Evolutionary conservation across 345 rosid species (phyloP), one percentile per base, ranked within the genome.

Genomic region (Carallia brachiata): DNA sequence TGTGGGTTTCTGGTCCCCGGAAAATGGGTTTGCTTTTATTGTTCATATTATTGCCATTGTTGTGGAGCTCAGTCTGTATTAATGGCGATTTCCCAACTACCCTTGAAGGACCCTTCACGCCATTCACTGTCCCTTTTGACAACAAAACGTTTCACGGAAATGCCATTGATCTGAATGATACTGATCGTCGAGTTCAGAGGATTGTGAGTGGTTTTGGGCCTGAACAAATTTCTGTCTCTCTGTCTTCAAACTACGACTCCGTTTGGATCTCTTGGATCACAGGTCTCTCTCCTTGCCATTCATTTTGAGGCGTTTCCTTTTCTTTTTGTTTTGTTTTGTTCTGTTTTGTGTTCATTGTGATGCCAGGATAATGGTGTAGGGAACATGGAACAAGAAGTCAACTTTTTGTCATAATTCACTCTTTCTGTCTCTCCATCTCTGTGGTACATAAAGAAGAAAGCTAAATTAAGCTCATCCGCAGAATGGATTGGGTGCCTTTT

Each of bases 201-300:
- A 80, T 76, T 17, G 84, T 57, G 32, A 1, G 31, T 10, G 79
- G 80, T 36, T 85, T 88, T 73, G 69, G 55, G 74, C 97, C 97
- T 27, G 84, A 90, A 67, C 97, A 92, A 69, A 79, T 95, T 60
- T 87, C 91, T 0, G 69, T 95, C 70, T 90, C 99, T 36, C 91
- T 95, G n/a, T 90, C 97, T 52, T 75, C 84, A 40, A 76, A 56
- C 62, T 74, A 81, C 78, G 82, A 85, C 80, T 89, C 97, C 4
- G 81, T 85, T 40, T 89, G 90, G 92, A 73, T 92, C 62, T 95
- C 99, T 63, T 95, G 99, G 97, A 68, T 89, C 74, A 90, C 99
- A 77, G 99, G 97, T 86, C 17, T 12, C 18, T 52, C 39, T 34
- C 12, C 8, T 52, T 65, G 5, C 65, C 34, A 31, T 0, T 54